Base-by-base conservation (phyloP, 768 basidiomycete genomes). In the Suillus paluster region DNA sequence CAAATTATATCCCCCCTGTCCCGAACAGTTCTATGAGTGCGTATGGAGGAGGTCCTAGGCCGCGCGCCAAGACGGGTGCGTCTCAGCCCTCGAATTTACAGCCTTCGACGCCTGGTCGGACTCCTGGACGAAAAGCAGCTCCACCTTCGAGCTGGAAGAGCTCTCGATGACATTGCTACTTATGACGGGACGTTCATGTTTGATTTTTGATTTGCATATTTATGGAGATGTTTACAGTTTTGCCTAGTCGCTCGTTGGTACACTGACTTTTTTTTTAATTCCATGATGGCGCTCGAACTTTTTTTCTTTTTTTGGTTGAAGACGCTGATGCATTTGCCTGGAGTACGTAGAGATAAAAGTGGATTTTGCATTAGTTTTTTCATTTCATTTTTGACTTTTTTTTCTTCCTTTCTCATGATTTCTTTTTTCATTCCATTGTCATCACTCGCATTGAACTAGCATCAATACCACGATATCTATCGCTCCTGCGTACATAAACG, bases 61-160 rank as follows among this genome's bases (percentile, higher is more conserved):
- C 68, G 5, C 75, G 80, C 21, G 78, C 78, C 44, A 59, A 59
- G 57, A 80, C 78, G 1, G 79, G 71, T 0, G 66, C 63, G 6
- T 30, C 68, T 2, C 60, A 75, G 8, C 57, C 73, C 1, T 58
- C 74, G 34, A 63, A 66, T 33, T 61, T 65, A n/a, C 57, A 64
- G 14, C 21, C 61, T 1, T 64, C 30, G 46, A n/a, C 21, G 15
- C 52, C 74, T 0, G 71, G 64, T 23, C 71, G 67, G 36, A 48
- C 61, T 63, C 56, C 69, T 61, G 60, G 55, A 52, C 63, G 73
- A 64, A 78, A 70, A 50, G 75, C 76, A n/a, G 76, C 80, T 2
- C 86, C 87, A 10, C 86, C 87, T 14, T 88, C 87, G 39, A 88
- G 87, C 64, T 89, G 87, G 87, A 86, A 83, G 72, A 74, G 10